These are phyloP conservation scores for Plasmodium billcollinsi DNA, from an alignment of 169 alveolate genomes.

Conservation along the genomic window DNA sequence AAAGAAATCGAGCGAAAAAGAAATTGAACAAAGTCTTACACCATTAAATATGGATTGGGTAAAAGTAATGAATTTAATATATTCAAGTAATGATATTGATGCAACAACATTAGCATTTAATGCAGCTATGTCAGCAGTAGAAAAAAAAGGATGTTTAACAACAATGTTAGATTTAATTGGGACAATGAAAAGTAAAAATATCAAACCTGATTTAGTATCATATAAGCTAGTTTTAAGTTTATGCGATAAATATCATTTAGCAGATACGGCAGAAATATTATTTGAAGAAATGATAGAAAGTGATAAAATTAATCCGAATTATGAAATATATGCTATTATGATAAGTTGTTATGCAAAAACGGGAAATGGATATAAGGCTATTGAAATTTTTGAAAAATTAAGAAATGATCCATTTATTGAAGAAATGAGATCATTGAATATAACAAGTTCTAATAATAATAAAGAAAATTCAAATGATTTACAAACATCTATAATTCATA, in stretches of 20 bases:
- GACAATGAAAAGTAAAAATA: conserved; percentile 71
- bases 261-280: conserved; percentile 60
- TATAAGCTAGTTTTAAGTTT: conserved; percentile 46
- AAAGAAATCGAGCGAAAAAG: conserved; percentile 28
- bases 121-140: conserved; percentile 73
- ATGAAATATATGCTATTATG: conserved; percentile 72
- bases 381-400: conserved; percentile 53
- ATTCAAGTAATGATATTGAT: conserved; percentile 42
- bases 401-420: conserved; percentile 65
- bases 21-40: conserved; percentile 45
- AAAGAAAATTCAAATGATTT: not conserved
- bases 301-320: conserved; percentile 51
- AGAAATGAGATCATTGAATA: conserved; percentile 5
- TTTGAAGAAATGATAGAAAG: conserved; percentile 70
- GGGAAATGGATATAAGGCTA: conserved; percentile 61
- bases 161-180: conserved; percentile 53
- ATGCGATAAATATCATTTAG: conserved; percentile 63
- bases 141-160: conserved; percentile 66
- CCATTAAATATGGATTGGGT: conserved; percentile 74
- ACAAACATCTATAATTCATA: too few species aligned
- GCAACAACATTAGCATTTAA: conserved; percentile 60
- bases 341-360: conserved; percentile 66
- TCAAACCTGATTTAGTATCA: conserved; percentile 73
- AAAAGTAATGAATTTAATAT: conserved; percentile 66
- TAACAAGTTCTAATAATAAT: not conserved